Evolutionary conservation across 345 rosid genomes (phyloP), one percentile per base, ranked within the genome.

Genomic region (Bruguiera gymnorhiza): DNA sequence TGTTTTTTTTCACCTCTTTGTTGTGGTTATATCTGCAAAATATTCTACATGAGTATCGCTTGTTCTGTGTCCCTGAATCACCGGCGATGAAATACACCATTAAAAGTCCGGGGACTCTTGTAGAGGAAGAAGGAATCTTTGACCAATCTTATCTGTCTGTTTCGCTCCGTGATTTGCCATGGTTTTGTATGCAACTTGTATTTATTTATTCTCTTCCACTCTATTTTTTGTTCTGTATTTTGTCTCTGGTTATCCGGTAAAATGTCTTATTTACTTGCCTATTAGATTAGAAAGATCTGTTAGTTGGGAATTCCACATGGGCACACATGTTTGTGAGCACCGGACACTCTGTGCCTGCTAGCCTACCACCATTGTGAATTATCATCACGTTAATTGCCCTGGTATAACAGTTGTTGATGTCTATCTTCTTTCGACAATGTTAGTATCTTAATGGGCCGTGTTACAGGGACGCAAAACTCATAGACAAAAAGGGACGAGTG

Each of bases 301-400:
- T 16, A 16, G 46, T 46, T 46, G 1, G 39, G 60, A 23, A 34
- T 21, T 30, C 46, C 75, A 46, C 65, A 32, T 63, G 67, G 67
- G 26, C 62, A 70, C 67, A 70, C 67, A 54, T 31, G 75, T 59
- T 48, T 18, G 58, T 24, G 50, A 46, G 32, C 15, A n/a, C 26
- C 34, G 51, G 50, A 43, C 53, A 32, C 34, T 16, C 2, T 34
- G 46, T 52, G 36, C 11, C 43, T 29, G 23, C 3, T 13, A 23
- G 18, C 66, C 66, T 29, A 27, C 29, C 6, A 27, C 19, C 60
- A 39, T 27, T 11, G 11, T 3, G 48, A 43, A 43, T 11, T 43
- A 11, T 13, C 4, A 11, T 43, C 16, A 13, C 50, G 48, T 11
- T 43, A 43, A 43, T 11, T 0, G 5, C 19, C 50, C 19, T 0